phyloP scores from a whole-genome alignment of 163 green algal species.

The Scenedesmus sp. region DNA sequence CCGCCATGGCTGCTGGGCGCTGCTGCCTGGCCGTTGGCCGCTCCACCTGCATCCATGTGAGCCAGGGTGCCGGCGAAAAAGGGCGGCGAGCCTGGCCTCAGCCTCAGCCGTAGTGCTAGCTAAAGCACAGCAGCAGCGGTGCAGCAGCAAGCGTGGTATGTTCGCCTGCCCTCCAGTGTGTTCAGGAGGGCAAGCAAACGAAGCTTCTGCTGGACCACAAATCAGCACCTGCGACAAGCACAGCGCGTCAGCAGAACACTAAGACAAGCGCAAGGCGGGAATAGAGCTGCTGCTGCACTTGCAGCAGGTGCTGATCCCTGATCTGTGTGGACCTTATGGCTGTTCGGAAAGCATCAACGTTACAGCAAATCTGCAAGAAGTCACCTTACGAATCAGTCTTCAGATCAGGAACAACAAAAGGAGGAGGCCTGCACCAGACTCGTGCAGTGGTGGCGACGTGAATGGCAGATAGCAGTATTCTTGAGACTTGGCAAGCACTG shows the following conservation, averaged over 20 bases:
- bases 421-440: not conserved
- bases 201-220: not conserved
- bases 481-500: no score
- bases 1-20: not conserved
- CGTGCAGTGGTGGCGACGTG: not conserved
- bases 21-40: not conserved
- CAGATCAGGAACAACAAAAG: not conserved
- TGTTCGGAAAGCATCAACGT: not conserved
- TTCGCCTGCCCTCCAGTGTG: not conserved
- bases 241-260: not conserved
- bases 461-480: not conserved
- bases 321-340: not conserved
- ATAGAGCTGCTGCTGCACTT: not conserved
- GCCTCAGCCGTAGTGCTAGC: not conserved
- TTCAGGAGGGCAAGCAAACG: not conserved
- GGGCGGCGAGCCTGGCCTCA: not conserved
- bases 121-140: constrained; percentile 11
- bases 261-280: not conserved
- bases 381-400: not conserved
- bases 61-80: not conserved
- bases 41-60: constrained; percentile 44
- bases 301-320: not conserved
- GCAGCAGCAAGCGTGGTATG: not conserved
- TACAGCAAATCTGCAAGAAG: not conserved
- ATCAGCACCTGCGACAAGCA: not conserved